A percentile compares a stretch with the other conserved stretches of the same genome.
Conservation (phyloP, 495 filamentous ascomycete genomes). For the Aspergillus sparsus region DNA sequence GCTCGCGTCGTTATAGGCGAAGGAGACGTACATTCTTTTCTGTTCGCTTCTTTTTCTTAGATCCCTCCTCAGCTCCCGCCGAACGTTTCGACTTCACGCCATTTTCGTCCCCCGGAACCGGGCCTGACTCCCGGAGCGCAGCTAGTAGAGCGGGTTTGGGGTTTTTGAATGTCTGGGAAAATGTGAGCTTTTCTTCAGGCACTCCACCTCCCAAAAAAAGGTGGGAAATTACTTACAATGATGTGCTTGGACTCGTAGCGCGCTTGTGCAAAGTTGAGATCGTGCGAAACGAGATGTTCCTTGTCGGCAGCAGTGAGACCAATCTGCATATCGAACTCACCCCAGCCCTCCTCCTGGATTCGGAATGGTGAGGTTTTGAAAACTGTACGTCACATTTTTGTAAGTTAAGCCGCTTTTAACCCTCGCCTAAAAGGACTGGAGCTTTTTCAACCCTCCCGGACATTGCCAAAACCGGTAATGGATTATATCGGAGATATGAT, state of each 20-base stretch:
- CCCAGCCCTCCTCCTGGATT: slow-evolving; percentile 94
- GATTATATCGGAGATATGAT: no score
- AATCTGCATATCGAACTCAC: slow-evolving; percentile 96
- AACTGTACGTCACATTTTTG: slow-evolving; percentile 45
- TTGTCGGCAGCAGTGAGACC: slow-evolving; percentile 79
- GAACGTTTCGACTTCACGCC: slow-evolving; percentile 55
- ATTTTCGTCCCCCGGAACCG: slow-evolving; percentile 75
- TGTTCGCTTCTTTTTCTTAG: slow-evolving; percentile 74
- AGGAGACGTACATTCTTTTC: slow-evolving; percentile 61
- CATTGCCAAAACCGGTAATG: no score
- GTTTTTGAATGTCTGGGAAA: slow-evolving; percentile 76
- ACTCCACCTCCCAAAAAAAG: not conserved
- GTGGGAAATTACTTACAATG: slow-evolving; percentile 55
- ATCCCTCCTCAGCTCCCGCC: slow-evolving; percentile 56
- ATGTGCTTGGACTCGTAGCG: slow-evolving; percentile 83
- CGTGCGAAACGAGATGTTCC: slow-evolving; percentile 77
- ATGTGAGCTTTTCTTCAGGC: slow-evolving; percentile 1
- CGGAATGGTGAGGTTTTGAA: slow-evolving; percentile 83
- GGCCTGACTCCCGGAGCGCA: slow-evolving; percentile 75
- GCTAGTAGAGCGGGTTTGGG: slow-evolving; percentile 79
- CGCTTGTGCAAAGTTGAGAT: slow-evolving; percentile 83
- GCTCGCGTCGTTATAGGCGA: not conserved
- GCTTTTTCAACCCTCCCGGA: not conserved
- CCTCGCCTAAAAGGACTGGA: not conserved
- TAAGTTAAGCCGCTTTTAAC: slow-evolving; percentile 4